phyloP scores from a whole-genome alignment of 495 filamentous ascomycete genomes.

The Glarea lozoyensis region DNA sequence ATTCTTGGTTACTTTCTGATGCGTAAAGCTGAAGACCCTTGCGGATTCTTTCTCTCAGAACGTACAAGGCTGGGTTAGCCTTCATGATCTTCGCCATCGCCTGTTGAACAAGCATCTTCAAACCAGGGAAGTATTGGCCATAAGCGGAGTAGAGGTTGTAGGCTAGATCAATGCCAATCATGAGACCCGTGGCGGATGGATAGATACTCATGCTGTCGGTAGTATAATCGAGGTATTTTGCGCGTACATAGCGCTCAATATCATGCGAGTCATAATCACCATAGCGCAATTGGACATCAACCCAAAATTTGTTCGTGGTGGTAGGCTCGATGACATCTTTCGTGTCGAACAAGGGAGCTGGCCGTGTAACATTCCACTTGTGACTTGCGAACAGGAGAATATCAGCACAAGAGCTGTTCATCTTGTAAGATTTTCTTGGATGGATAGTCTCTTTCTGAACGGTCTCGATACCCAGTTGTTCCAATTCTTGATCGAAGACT shows the following conservation, averaged over 20 bases:
- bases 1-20: constrained; percentile 98
- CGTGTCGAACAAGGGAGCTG: constrained; percentile 88
- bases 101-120: constrained; percentile 94
- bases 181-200: constrained; percentile 92
- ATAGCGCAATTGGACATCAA: constrained; percentile 96
- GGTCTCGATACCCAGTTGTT: constrained; percentile 92
- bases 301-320: constrained; percentile 98
- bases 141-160: constrained; percentile 99
- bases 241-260: constrained; percentile 94
- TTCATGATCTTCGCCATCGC: constrained; percentile 99
- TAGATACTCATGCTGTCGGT: constrained; percentile 99
- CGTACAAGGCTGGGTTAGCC: constrained; percentile 94
- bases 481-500: constrained; percentile 97
- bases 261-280: constrained; percentile 99
- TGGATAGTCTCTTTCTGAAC: constrained; percentile 99
- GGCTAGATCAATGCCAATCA: constrained; percentile 96
- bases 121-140: constrained; percentile 95
- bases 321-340: constrained; percentile 94
- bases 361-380: constrained; percentile 96
- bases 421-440: constrained; percentile 99
- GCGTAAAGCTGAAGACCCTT: constrained; percentile 98
- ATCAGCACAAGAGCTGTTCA: constrained; percentile 99
- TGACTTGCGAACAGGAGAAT: constrained; percentile 96
- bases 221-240: constrained; percentile 98
- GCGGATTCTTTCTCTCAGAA: constrained; percentile 92